Conservation (phyloP, 192 early-diverging fungal species). For the Coemansia sp. region DNA sequence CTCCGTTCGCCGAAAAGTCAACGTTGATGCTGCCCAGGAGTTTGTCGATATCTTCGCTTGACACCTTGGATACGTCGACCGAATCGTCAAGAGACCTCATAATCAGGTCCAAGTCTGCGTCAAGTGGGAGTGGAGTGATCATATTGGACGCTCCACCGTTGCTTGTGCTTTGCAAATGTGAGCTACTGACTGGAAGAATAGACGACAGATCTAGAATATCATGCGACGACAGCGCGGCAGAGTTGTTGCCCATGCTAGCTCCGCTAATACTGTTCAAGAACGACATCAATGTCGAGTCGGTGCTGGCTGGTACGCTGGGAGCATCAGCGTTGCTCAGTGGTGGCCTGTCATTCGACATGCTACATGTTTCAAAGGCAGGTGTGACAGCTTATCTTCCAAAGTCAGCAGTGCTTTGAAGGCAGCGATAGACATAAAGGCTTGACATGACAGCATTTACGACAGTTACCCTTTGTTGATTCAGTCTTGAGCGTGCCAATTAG, state of each 20-base stretch:
- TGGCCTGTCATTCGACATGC: conserved; percentile 28
- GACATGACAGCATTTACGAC: background rate
- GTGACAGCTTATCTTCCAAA: conserved; percentile 8
- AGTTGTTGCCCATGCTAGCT: conserved; percentile 11
- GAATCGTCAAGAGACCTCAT: conserved; percentile 45
- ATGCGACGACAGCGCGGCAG: background rate
- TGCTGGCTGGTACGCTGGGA: conserved; percentile 6
- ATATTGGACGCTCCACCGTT: background rate
- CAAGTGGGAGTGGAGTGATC: conserved; percentile 31
- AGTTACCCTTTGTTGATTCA: conserved; percentile 12
- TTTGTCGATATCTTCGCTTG: conserved; percentile 50
- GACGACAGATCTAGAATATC: conserved; percentile 27
- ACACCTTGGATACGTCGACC: conserved; percentile 43
- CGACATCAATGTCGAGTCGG: conserved; percentile 18
- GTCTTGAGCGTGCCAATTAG: background rate
- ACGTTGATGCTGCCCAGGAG: conserved; percentile 49
- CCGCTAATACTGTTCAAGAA: conserved; percentile 23
- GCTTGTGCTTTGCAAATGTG: background rate
- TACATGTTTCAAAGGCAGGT: conserved; percentile 13
- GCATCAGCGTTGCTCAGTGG: conserved; percentile 4
- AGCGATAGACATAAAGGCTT: background rate
- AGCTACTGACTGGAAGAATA: conserved; percentile 21
- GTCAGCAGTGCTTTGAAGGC: conserved; percentile 5
- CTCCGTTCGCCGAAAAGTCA: conserved; percentile 22
- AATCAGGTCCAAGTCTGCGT: conserved; percentile 49